Conservation (phyloP, 2,329 filamentous ascomycete species). For the Xylariaceae sp. region DNA sequence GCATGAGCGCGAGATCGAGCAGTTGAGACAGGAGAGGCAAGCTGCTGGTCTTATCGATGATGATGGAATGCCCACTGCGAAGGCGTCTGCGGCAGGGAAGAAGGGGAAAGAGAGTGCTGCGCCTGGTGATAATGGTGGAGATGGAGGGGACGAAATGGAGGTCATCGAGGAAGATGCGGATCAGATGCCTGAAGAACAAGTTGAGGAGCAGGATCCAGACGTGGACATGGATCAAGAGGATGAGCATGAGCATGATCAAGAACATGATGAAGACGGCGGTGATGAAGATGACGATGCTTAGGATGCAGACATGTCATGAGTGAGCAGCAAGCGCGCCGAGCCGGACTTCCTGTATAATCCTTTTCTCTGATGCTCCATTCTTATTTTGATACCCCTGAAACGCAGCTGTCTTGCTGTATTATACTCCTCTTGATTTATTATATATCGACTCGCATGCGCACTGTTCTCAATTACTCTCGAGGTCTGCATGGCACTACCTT, state of each 20-base stretch:
- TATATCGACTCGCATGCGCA: too few species aligned
- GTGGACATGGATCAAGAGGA: conserved; percentile 4
- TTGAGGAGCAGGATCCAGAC: background rate
- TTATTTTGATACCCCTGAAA: background rate
- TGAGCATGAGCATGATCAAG: conserved; percentile 9
- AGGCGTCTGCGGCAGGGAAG: conserved; percentile 42
- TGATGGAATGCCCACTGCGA: conserved; percentile 37
- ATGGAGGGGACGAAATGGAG: conserved; percentile 6
- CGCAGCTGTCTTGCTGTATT: too few species aligned
- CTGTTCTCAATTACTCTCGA: too few species aligned
- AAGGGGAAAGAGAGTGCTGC: conserved; percentile 15
- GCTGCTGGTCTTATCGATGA: conserved; percentile 33
- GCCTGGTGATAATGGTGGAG: conserved; percentile 8
- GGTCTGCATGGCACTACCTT: too few species aligned
- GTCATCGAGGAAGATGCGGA: conserved; percentile 17
- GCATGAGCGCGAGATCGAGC: conserved; percentile 44
- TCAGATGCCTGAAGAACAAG: conserved; percentile 6
- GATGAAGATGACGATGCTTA: conserved; percentile 2
- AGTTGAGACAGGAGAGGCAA: conserved; percentile 38
- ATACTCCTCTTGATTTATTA: too few species aligned
- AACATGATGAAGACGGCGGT: background rate
- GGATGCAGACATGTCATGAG: conserved; percentile 2
- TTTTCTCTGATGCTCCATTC: too few species aligned
- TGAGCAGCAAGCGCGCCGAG: background rate
- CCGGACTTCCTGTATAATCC: background rate